These are phyloP conservation scores for Solanum stenotomum DNA, from an alignment of 257 asterid genomes.

Conservation along the genomic window DNA sequence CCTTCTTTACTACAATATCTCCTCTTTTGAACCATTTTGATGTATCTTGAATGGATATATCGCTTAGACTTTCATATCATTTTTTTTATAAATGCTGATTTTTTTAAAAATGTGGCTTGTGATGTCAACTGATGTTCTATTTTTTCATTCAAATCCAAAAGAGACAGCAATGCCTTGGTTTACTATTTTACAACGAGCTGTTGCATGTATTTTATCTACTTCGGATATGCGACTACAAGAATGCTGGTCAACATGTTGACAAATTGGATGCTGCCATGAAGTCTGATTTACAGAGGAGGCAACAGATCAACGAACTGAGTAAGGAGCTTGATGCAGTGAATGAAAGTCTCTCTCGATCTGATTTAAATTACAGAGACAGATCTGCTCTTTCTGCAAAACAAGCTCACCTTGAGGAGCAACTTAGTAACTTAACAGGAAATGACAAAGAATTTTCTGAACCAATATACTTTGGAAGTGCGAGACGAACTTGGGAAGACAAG, in stretches of 20 bases:
- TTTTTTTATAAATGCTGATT: neutral
- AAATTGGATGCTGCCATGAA: slow-evolving; percentile 79
- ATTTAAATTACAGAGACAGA: slow-evolving; percentile 57
- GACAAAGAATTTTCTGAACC: slow-evolving; percentile 67
- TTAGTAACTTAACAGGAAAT: slow-evolving; percentile 38
- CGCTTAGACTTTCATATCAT: neutral
- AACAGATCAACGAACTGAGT: slow-evolving; percentile 48
- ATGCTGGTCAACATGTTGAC: slow-evolving; percentile 76
- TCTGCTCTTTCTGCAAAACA: slow-evolving; percentile 57
- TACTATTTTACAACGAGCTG: slow-evolving; percentile 75
- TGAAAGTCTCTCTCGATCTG: slow-evolving; percentile 49
- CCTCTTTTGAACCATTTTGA: neutral
- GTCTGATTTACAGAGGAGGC: slow-evolving; percentile 66
- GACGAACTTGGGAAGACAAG: slow-evolving; percentile 68
- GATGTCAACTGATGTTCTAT: slow-evolving; percentile 12
- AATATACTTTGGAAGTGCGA: slow-evolving; percentile 82
- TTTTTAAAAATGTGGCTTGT: neutral
- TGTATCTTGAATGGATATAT: neutral
- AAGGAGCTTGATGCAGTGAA: slow-evolving; percentile 61
- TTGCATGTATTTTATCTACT: slow-evolving; percentile 88
- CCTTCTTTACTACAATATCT: neutral
- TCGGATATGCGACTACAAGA: slow-evolving; percentile 88
- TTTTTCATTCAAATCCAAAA: slow-evolving; percentile 16
- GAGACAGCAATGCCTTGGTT: slow-evolving; percentile 82
- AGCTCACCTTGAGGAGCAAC: slow-evolving; percentile 58